These are phyloP conservation scores for Harringtonia aguacate DNA, from an alignment of 2,329 filamentous ascomycete genomes.

Conservation along the genomic window DNA sequence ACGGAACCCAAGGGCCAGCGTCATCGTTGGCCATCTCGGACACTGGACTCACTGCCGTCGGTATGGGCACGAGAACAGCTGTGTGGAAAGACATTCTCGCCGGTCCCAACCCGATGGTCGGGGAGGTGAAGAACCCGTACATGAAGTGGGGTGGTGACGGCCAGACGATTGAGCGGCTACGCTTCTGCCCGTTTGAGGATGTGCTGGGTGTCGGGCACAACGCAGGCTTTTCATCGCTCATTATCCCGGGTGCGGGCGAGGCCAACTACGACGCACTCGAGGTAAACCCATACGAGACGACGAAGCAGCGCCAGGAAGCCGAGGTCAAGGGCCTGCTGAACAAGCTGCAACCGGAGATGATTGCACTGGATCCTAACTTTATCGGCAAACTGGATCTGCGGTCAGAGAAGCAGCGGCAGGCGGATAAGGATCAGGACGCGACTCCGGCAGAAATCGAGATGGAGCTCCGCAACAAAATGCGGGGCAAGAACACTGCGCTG, in stretches of 20 bases:
- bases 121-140: constrained; percentile 79
- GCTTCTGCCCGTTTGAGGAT: constrained; percentile 94
- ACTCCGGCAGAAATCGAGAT: constrained; percentile 47
- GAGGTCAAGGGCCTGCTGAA: constrained; percentile 87
- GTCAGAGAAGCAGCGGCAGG: constrained; percentile 64
- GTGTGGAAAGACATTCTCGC: constrained; percentile 74
- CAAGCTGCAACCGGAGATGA: constrained; percentile 96
- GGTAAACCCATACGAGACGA: constrained; percentile 88
- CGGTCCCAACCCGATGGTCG: constrained; percentile 49
- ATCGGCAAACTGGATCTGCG: constrained; percentile 79
- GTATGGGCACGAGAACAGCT: constrained; percentile 80
- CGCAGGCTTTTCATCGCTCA: constrained; percentile 76
- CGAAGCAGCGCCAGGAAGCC: constrained; percentile 81
- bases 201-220: constrained; percentile 71
- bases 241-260: constrained; percentile 92
- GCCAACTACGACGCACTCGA: constrained; percentile 93
- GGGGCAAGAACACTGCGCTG: constrained; percentile 73
- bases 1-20: constrained; percentile 73
- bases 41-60: constrained; percentile 74
- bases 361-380: constrained; percentile 84
- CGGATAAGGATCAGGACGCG: constrained; percentile 70
- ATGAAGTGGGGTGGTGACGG: constrained; percentile 89
- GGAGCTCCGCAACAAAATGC: constrained; percentile 61
- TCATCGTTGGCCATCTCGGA: constrained; percentile 83
- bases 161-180: constrained; percentile 65